Evolutionary conservation across 352 stramenopile species (phyloP).

Genomic region (Phytopythium ostracodes): DNA sequence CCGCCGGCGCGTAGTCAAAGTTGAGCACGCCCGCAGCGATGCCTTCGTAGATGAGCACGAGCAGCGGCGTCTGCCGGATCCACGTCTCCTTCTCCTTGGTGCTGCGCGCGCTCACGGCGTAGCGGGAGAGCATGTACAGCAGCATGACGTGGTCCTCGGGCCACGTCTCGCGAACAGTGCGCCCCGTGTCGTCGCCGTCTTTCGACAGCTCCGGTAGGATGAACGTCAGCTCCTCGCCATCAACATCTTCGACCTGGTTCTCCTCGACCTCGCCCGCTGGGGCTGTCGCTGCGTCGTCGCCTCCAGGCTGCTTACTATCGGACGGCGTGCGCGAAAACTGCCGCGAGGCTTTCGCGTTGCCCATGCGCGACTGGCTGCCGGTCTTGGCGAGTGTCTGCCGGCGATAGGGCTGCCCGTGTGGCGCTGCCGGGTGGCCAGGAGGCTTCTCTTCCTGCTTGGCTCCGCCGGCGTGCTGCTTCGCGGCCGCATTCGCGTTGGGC

Average conservation of each 20-base stretch:
- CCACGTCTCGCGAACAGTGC: constrained; percentile 47
- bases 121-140: constrained; percentile 45
- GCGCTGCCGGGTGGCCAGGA: background rate
- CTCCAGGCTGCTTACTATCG: background rate
- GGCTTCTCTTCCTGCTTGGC: background rate
- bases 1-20: constrained; percentile 63
- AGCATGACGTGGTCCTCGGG: constrained; percentile 50
- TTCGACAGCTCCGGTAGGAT: constrained; percentile 42
- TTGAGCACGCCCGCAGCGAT: constrained; percentile 50
- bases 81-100: constrained; percentile 90
- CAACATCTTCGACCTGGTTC: constrained; percentile 3
- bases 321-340: background rate
- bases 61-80: constrained; percentile 91
- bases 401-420: constrained; percentile 5
- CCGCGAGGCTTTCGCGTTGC: background rate
- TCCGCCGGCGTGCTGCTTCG: background rate
- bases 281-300: background rate
- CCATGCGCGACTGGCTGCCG: constrained; percentile 8
- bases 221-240: constrained; percentile 43
- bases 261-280: background rate
- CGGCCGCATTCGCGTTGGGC: background rate
- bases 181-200: constrained; percentile 36
- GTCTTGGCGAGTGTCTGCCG: constrained; percentile 9
- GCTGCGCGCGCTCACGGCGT: constrained; percentile 47
- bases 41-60: constrained; percentile 87